These are phyloP conservation scores for Dactylellina leptospora DNA, from an alignment of 2,329 filamentous ascomycete species.

Conservation along the genomic window DNA sequence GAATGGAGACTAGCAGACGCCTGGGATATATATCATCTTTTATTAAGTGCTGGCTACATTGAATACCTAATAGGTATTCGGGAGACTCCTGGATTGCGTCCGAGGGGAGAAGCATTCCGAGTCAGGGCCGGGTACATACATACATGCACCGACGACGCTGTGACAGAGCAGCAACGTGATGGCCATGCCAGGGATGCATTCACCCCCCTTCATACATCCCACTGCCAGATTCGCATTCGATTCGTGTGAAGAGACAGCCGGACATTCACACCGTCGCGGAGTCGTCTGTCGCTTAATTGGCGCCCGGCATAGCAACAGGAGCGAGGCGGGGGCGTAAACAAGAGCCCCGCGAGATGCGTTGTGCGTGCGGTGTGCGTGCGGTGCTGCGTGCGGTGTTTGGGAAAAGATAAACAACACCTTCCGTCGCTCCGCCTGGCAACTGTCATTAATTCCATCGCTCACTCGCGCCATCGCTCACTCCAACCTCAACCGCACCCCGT, in stretches of 20 bases:
- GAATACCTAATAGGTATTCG: constrained; percentile 13
- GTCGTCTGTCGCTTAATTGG: constrained; percentile 2
- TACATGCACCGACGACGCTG: no score
- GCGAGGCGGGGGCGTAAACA: constrained; percentile 13
- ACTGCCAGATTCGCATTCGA: no score
- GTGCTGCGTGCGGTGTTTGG: constrained; percentile 53
- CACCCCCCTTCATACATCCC: no score
- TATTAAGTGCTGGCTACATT: no score
- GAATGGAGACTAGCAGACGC: background rate
- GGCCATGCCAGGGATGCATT: no score
- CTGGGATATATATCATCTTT: no score
- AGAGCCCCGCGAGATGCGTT: background rate
- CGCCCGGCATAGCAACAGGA: constrained; percentile 32
- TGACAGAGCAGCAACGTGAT: no score
- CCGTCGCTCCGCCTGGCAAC: constrained; percentile 45
- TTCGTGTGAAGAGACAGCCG: no score
- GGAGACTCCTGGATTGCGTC: no score
- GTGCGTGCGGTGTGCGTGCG: constrained; percentile 47
- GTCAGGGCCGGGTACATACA: constrained; percentile 7
- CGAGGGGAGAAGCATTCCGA: no score
- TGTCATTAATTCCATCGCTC: constrained; percentile 13
- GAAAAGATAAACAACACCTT: constrained; percentile 51
- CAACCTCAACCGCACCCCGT: constrained; percentile 18
- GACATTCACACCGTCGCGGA: no score
- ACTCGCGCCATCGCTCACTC: no score